These are phyloP conservation scores for Baorangia bicolor DNA, from an alignment of 768 basidiomycete species.

Conservation along the genomic window DNA sequence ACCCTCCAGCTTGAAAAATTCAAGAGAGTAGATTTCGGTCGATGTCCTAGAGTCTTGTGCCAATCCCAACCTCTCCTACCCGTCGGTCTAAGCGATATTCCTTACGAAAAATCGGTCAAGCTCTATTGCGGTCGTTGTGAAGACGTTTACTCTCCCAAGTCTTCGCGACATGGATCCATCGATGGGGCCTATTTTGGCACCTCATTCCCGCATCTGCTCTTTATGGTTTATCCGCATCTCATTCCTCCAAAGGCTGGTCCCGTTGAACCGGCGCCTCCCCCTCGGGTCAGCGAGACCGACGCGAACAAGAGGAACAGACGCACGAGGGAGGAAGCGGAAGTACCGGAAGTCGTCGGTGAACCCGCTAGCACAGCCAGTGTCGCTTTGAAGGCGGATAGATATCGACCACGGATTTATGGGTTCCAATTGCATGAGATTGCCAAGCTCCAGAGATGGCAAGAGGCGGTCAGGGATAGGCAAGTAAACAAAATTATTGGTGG, in stretches of 20 bases:
- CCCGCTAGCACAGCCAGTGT: slow-evolving; percentile 74
- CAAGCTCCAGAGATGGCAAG: slow-evolving; percentile 93
- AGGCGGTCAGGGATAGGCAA: slow-evolving; percentile 84
- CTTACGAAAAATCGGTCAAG: slow-evolving; percentile 98
- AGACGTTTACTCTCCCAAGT: slow-evolving; percentile 98
- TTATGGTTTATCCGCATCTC: slow-evolving; percentile 94
- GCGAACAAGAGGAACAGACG: slow-evolving; percentile 42
- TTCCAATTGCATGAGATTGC: slow-evolving; percentile 96
- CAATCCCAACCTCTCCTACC: slow-evolving; percentile 93
- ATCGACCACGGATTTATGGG: slow-evolving; percentile 92
- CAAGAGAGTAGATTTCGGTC: slow-evolving; percentile 96
- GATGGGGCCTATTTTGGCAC: slow-evolving; percentile 99
- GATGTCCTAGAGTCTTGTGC: slow-evolving; percentile 97
- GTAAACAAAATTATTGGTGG: background rate
- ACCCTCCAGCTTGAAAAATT: slow-evolving; percentile 83
- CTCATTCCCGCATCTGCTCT: slow-evolving; percentile 94
- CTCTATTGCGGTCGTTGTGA: slow-evolving; percentile 98
- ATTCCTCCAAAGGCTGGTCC: slow-evolving; percentile 79
- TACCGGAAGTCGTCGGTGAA: slow-evolving; percentile 59
- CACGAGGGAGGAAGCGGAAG: slow-evolving; percentile 52
- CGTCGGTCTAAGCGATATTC: slow-evolving; percentile 94
- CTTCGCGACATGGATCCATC: slow-evolving; percentile 93
- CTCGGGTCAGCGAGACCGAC: slow-evolving; percentile 31
- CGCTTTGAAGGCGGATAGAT: slow-evolving; percentile 88
- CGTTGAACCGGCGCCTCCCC: slow-evolving; percentile 34